phyloP scores from a whole-genome alignment of 2,329 filamentous ascomycete genomes.

The Rhinocladiella mackenziei region DNA sequence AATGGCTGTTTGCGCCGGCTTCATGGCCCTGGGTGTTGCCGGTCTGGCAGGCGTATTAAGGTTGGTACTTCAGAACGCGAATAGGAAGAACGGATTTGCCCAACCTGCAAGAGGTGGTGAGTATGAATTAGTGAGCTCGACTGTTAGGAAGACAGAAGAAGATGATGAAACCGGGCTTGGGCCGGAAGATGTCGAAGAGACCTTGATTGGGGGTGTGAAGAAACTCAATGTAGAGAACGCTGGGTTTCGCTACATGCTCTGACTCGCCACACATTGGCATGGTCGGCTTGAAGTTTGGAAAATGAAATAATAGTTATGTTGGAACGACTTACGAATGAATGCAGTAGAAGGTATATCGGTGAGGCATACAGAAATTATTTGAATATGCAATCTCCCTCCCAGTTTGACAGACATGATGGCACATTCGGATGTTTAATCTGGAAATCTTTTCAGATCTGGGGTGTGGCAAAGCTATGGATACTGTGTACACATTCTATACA shows the following conservation, averaged over 20 bases:
- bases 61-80: constrained; percentile 51
- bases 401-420: too few species aligned
- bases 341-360: too few species aligned
- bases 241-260: constrained; percentile 24
- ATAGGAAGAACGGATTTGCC: constrained; percentile 40
- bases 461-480: too few species aligned
- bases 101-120: constrained; percentile 34
- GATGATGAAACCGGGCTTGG: constrained; percentile 46
- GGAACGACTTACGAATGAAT: too few species aligned
- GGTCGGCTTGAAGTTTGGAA: too few species aligned
- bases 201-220: constrained; percentile 35
- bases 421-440: too few species aligned
- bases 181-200: constrained; percentile 41
- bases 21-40: constrained; percentile 58
- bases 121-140: constrained; percentile 36
- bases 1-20: constrained; percentile 59
- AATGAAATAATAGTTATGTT: too few species aligned
- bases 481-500: too few species aligned
- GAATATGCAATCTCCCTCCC: too few species aligned
- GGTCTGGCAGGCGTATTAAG: constrained; percentile 53
- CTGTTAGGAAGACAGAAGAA: constrained; percentile 17
- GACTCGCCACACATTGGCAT: constrained; percentile 2
- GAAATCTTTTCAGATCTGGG: too few species aligned
- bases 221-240: constrained; percentile 12
- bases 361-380: too few species aligned